Evolutionary conservation across 345 rosid genomes (phyloP).

Genomic region (Durio zibethinus): DNA sequence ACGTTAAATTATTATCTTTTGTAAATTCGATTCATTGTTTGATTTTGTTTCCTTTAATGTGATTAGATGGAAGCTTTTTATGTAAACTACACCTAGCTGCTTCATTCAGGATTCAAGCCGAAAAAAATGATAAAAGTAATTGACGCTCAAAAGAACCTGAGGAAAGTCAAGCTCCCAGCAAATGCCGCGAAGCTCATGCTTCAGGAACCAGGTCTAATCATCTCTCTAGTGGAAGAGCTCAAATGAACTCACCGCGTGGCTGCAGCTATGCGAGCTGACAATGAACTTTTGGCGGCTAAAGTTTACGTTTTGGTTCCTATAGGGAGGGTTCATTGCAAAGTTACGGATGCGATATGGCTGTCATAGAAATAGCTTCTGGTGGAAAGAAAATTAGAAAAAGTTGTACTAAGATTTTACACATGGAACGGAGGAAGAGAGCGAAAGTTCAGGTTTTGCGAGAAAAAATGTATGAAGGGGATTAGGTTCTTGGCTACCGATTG

Average conservation of each 20-base stretch:
- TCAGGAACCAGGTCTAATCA: conserved; percentile 40
- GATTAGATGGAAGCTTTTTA: no score
- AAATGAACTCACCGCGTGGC: conserved; percentile 18
- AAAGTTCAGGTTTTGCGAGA: conserved; percentile 2
- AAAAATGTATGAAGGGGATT: conserved; percentile 4
- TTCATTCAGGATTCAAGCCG: background rate
- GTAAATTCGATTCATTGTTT: no score
- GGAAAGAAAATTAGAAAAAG: conserved; percentile 15
- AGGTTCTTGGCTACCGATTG: conserved; percentile 1
- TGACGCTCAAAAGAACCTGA: conserved; percentile 26
- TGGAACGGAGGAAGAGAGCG: background rate
- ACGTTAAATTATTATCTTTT: no score
- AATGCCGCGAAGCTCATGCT: conserved; percentile 52
- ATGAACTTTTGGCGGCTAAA: conserved; percentile 32
- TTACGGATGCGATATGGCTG: conserved; percentile 26
- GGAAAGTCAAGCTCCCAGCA: conserved; percentile 23
- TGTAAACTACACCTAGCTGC: conserved; percentile 33
- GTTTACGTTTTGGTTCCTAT: conserved; percentile 30
- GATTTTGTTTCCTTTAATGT: no score
- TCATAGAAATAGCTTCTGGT: conserved; percentile 12
- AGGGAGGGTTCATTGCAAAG: conserved; percentile 23
- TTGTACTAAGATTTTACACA: conserved; percentile 34
- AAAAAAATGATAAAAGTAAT: conserved; percentile 28
- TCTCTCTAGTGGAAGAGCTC: conserved; percentile 26
- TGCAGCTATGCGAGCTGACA: conserved; percentile 44